Evolutionary conservation across 768 basidiomycete species (phyloP).

Genomic region (Tubosaeta brunneosetosa): DNA sequence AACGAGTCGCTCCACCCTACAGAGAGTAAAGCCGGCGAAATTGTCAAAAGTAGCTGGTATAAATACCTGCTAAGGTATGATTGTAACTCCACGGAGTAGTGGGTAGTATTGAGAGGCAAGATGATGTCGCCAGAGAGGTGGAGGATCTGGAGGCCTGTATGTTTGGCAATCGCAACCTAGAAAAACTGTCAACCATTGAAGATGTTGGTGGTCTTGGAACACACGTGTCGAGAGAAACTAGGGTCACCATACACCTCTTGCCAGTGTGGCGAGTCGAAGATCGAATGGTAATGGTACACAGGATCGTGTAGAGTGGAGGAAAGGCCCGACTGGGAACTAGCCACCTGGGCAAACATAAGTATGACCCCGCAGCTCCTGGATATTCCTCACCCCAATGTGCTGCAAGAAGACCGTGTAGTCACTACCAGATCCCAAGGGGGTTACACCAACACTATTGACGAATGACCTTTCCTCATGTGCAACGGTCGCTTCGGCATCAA

Average conservation of each 20-base stretch:
- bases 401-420: conserved; percentile 94
- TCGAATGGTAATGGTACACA: conserved; percentile 70
- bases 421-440: conserved; percentile 76
- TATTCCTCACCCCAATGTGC: conserved; percentile 52
- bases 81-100: conserved; percentile 64
- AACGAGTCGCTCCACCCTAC: conserved; percentile 29
- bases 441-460: conserved; percentile 39
- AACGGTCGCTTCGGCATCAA: conserved; percentile 27
- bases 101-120: conserved; percentile 72
- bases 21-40: neutral
- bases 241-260: conserved; percentile 75
- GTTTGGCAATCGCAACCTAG: conserved; percentile 63
- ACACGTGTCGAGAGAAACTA: conserved; percentile 67
- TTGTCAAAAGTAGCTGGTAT: conserved; percentile 23
- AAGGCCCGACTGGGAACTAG: conserved; percentile 34
- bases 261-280: conserved; percentile 71
- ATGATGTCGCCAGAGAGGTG: conserved; percentile 59
- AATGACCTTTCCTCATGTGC: conserved; percentile 25
- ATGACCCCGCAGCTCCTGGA: neutral
- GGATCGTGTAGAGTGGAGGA: conserved; percentile 44
- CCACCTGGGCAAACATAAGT: conserved; percentile 21
- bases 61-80: conserved; percentile 58
- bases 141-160: conserved; percentile 60
- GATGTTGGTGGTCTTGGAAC: conserved; percentile 15
- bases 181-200: neutral